Evolutionary conservation across 176 grass and related monocot genomes (phyloP).

Genomic region (Musa beccarii): DNA sequence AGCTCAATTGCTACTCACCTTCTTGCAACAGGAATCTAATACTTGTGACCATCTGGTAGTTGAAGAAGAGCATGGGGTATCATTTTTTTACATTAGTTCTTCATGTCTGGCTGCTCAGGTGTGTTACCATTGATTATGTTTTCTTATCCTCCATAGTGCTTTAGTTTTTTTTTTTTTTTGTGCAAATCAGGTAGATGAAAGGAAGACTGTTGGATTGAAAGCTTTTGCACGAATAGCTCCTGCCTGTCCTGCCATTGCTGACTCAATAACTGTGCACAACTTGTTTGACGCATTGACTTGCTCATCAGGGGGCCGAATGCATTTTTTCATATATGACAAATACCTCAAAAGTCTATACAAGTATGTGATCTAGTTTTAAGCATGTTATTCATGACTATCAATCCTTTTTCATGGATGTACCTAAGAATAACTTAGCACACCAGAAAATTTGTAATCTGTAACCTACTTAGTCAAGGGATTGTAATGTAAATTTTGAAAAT

Average conservation of each 20-base stretch:
- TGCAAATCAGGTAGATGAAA: conserved; percentile 46
- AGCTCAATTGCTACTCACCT: background rate
- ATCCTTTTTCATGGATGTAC: background rate
- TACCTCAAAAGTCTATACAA: conserved; percentile 62
- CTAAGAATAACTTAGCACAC: background rate
- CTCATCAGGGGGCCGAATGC: conserved; percentile 53
- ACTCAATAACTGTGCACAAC: conserved; percentile 75
- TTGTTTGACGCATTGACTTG: conserved; percentile 73
- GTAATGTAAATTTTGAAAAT: too few relatives aligned
- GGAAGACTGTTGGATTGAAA: conserved; percentile 53
- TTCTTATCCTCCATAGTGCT: background rate
- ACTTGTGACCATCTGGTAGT: conserved; percentile 20
- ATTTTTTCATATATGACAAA: conserved; percentile 90
- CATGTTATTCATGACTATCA: background rate
- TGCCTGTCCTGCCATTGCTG: conserved; percentile 58
- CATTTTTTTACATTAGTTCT: conserved; percentile 71
- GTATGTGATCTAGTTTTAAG: conserved; percentile 27
- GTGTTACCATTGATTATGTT: background rate
- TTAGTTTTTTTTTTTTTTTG: background rate
- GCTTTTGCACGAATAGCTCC: conserved; percentile 84
- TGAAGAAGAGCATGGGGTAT: conserved; percentile 55
- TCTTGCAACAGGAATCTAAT: conserved; percentile 35
- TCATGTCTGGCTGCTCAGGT: conserved; percentile 25
- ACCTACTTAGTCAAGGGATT: too few relatives aligned
- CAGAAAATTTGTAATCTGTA: background rate